A percentile compares a stretch with the other conserved stretches of the same genome.
Conservation (phyloP, 202 grass and related monocot species). For the Hordeum pubiflorum region DNA sequence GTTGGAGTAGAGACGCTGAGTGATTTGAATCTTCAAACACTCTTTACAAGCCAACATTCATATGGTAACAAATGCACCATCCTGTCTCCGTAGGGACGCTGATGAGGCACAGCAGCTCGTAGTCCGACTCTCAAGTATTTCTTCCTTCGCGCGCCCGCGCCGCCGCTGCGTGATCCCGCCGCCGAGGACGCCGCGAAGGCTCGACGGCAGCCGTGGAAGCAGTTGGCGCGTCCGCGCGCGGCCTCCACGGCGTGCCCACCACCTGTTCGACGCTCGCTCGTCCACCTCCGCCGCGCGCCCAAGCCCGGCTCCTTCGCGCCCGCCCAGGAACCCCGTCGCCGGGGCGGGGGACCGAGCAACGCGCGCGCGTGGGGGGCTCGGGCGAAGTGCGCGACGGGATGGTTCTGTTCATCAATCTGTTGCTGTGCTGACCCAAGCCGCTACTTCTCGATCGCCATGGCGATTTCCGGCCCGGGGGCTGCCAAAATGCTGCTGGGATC, state of each 20-base stretch:
- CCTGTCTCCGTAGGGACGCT: too few relatives aligned
- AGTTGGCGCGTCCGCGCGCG: neutral
- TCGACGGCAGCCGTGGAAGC: neutral
- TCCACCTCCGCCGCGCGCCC: neutral
- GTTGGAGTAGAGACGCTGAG: constrained; percentile 83
- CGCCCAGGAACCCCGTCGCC: neutral
- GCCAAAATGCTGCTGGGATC: neutral
- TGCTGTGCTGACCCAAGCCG: neutral
- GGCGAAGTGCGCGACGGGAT: neutral
- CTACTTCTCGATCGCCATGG: neutral
- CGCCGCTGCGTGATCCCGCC: neutral
- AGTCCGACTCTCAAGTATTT: too few relatives aligned
- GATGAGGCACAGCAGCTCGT: too few relatives aligned
- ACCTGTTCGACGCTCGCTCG: neutral
- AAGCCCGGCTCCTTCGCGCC: neutral
- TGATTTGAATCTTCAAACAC: too few relatives aligned
- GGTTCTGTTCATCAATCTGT: neutral
- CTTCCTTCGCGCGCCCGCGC: neutral
- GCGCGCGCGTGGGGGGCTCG: neutral
- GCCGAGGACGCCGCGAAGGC: neutral
- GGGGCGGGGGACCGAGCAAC: neutral
- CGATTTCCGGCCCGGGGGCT: neutral
- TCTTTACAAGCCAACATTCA: too few relatives aligned
- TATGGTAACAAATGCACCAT: too few relatives aligned
- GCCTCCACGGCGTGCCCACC: neutral